Percentiles rank a stretch among this genome's conserved stretches.
Conservation (phyloP, 2,329 filamentous ascomycete species). For the Ceratocystis destructans region DNA sequence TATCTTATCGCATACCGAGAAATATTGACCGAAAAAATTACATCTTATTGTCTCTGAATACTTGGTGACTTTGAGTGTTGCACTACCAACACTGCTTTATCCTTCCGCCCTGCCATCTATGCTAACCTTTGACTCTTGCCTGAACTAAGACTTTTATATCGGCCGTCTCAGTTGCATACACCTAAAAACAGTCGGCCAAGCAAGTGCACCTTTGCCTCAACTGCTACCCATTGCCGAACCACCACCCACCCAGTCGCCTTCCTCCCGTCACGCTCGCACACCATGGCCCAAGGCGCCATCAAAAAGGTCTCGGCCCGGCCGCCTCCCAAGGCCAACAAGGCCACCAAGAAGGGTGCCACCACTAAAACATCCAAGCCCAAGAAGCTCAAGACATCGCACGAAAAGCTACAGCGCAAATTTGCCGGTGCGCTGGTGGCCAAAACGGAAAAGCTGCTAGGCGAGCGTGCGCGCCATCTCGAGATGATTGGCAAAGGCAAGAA, state of each 20-base stretch:
- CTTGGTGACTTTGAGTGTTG: not conserved
- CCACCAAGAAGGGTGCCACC: conserved; percentile 26
- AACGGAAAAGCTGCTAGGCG: conserved; percentile 45
- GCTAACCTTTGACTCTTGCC: not conserved
- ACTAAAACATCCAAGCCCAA: conserved; percentile 39
- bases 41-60: not conserved
- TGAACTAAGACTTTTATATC: not conserved
- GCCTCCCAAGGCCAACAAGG: conserved; percentile 26
- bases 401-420: conserved; percentile 43
- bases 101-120: not conserved
- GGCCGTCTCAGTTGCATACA: too few relatives aligned
- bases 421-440: conserved; percentile 39
- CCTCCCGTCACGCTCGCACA: not conserved
- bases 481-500: conserved; percentile 45
- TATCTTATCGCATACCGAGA: conserved; percentile 9
- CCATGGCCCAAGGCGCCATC: conserved; percentile 42
- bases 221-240: not conserved
- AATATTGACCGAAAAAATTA: not conserved
- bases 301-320: conserved; percentile 35
- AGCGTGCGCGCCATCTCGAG: conserved; percentile 46
- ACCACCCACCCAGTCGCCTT: not conserved
- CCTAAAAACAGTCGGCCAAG: too few relatives aligned
- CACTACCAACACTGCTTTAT: not conserved
- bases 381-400: conserved; percentile 32
- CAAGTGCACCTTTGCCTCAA: not conserved